These are phyloP conservation scores for Madurella fahalii DNA, from an alignment of 2,329 filamentous ascomycete species.

Conservation along the genomic window DNA sequence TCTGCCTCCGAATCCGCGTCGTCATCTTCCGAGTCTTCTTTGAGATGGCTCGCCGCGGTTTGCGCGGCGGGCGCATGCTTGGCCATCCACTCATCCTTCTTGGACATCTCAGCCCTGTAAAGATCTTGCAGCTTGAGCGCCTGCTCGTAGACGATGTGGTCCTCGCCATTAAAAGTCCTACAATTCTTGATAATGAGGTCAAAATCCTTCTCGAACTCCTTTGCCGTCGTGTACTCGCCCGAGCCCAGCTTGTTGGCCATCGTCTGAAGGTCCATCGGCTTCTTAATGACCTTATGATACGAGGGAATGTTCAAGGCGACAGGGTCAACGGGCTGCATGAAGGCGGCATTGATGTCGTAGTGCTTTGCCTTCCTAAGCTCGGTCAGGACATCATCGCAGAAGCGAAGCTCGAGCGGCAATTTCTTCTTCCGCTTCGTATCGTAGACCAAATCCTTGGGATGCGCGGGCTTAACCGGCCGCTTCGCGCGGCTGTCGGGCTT, in stretches of 20 bases:
- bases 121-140: conserved; percentile 70
- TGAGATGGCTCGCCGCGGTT: conserved; percentile 59
- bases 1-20: conserved; percentile 60
- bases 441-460: conserved; percentile 88
- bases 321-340: conserved; percentile 82
- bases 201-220: conserved; percentile 82
- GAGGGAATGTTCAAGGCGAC: conserved; percentile 90
- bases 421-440: conserved; percentile 82
- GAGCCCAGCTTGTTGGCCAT: conserved; percentile 70
- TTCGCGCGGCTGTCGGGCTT: conserved; percentile 78
- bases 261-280: conserved; percentile 92
- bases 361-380: conserved; percentile 76
- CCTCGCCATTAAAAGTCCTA: conserved; percentile 77
- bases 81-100: conserved; percentile 77
- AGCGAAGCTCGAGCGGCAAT: conserved; percentile 81
- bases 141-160: conserved; percentile 67
- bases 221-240: conserved; percentile 74
- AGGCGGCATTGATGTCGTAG: conserved; percentile 63
- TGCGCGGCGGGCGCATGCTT: conserved; percentile 62
- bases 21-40: conserved; percentile 70
- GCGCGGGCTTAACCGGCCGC: conserved; percentile 87
- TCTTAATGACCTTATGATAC: conserved; percentile 92
- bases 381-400: conserved; percentile 76
- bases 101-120: conserved; percentile 71
- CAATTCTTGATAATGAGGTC: conserved; percentile 85